Percentiles rank a stretch among this genome's conserved stretches.
Evolutionary conservation across 2,329 filamentous ascomycete species (phyloP).

Genomic region (Ilyonectria sp.): DNA sequence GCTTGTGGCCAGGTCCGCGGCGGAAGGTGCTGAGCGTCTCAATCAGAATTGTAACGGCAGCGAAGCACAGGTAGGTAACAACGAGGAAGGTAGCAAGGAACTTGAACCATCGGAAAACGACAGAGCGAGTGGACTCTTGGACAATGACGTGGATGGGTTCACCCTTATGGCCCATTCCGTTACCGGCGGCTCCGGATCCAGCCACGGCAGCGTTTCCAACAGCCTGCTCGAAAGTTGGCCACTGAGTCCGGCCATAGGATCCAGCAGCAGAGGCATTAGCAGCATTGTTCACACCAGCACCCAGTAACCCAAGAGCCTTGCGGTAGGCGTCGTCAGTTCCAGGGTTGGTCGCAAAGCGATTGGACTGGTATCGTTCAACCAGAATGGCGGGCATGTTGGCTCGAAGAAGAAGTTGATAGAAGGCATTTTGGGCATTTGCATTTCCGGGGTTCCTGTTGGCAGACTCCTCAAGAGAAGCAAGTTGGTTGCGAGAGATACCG

Average conservation of each 20-base stretch:
- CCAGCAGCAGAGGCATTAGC: slow-evolving; percentile 41
- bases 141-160: slow-evolving; percentile 96
- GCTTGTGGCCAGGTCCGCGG: slow-evolving; percentile 78
- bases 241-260: slow-evolving; percentile 46
- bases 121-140: slow-evolving; percentile 85
- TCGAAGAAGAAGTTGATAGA: slow-evolving; percentile 91
- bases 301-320: slow-evolving; percentile 72
- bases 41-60: slow-evolving; percentile 85
- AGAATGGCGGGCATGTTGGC: slow-evolving; percentile 96
- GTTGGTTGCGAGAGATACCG: slow-evolving; percentile 73
- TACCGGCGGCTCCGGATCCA: slow-evolving; percentile 39
- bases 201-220: slow-evolving; percentile 48
- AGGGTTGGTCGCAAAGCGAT: slow-evolving; percentile 85
- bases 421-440: slow-evolving; percentile 90
- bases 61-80: slow-evolving; percentile 83
- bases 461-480: slow-evolving; percentile 89
- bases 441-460: slow-evolving; percentile 94
- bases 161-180: slow-evolving; percentile 77
- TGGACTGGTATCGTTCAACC: slow-evolving; percentile 89
- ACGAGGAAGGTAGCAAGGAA: slow-evolving; percentile 86
- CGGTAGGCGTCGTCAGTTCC: slow-evolving; percentile 85
- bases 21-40: slow-evolving; percentile 86
- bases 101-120: slow-evolving; percentile 92
- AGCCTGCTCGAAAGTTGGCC: slow-evolving; percentile 50
- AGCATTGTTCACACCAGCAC: slow-evolving; percentile 48